A percentile compares a stretch with the other conserved stretches of the same genome.
These are phyloP conservation scores for Carex cristatella DNA, from an alignment of 176 grass and related monocot genomes.

Conservation along the genomic window DNA sequence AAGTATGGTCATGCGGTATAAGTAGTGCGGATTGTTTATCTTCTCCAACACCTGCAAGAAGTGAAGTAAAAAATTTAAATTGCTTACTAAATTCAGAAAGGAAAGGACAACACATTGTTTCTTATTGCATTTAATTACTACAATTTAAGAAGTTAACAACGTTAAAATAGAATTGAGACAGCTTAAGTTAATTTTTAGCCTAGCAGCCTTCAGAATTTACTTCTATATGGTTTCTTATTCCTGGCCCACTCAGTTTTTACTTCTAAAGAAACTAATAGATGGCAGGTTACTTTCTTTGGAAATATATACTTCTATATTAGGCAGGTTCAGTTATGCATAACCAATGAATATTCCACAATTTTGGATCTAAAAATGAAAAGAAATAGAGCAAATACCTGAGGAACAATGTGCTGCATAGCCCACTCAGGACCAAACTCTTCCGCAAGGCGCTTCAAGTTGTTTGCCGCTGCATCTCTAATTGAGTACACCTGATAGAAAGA, in stretches of 20 bases:
- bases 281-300: background rate
- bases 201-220: background rate
- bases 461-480: slow-evolving; percentile 86
- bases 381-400: slow-evolving; percentile 42
- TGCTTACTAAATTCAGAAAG: background rate
- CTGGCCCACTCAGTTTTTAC: too few species aligned
- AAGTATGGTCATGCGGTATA: slow-evolving; percentile 85
- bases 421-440: slow-evolving; percentile 96
- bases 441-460: slow-evolving; percentile 88
- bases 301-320: background rate
- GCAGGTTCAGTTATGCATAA: background rate
- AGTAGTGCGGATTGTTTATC: slow-evolving; percentile 87
- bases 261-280: background rate
- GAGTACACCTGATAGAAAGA: slow-evolving; percentile 71
- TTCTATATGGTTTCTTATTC: too few species aligned
- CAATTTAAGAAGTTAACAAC: background rate
- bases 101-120: background rate
- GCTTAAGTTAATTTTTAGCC: background rate
- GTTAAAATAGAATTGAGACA: background rate
- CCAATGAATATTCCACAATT: background rate
- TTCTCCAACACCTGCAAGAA: slow-evolving; percentile 69
- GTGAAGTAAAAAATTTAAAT: slow-evolving; percentile 16
- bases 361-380: background rate
- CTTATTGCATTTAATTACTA: background rate
- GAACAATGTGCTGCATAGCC: slow-evolving; percentile 94